Evolutionary conservation across 495 filamentous ascomycete genomes (phyloP).

Genomic region (Ascobolus immersus): DNA sequence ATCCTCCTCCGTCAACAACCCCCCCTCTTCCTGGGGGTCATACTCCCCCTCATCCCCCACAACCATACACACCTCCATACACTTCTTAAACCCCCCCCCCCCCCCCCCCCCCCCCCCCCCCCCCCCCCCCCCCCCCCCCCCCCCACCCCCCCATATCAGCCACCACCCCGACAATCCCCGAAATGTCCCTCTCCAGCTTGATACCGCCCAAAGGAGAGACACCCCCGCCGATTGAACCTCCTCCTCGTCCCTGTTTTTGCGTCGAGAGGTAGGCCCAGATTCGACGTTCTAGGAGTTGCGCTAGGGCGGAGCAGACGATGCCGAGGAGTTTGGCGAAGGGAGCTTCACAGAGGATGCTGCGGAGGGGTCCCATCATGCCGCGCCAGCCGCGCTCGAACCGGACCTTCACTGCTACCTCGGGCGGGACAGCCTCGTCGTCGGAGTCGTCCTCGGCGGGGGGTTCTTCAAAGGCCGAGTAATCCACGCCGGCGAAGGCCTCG

Average conservation of each 20-base stretch:
- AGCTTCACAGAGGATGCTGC: constrained; percentile 53
- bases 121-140: constrained; percentile 48
- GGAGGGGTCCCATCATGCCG: constrained; percentile 53
- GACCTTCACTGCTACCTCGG: constrained; percentile 34
- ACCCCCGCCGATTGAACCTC: constrained; percentile 50
- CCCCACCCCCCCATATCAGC: constrained; percentile 52
- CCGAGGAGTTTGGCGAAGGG: constrained; percentile 47
- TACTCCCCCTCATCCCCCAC: constrained; percentile 97
- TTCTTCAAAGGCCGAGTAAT: constrained; percentile 28
- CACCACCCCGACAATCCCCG: constrained; percentile 49
- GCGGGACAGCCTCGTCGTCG: constrained; percentile 15
- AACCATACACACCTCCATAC: constrained; percentile 62
- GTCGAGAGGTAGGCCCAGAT: constrained; percentile 49
- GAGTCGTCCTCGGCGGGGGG: neutral
- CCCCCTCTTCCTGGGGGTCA: constrained; percentile 37
- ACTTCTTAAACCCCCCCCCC: constrained; percentile 52
- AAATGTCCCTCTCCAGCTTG: constrained; percentile 67
- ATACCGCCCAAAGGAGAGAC: constrained; percentile 78
- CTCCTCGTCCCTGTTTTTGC: neutral
- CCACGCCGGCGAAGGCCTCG: constrained; percentile 75
- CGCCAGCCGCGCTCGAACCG: constrained; percentile 66
- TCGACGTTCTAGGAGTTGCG: constrained; percentile 62
- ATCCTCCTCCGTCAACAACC: constrained; percentile 34
- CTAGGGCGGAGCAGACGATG: constrained; percentile 44
- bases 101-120: constrained; percentile 54